Evolutionary conservation across 1,284 basidiomycete genomes (phyloP), one percentile per base, ranked within the genome.

Genomic region (Kalmanozyma brasiliensis): DNA sequence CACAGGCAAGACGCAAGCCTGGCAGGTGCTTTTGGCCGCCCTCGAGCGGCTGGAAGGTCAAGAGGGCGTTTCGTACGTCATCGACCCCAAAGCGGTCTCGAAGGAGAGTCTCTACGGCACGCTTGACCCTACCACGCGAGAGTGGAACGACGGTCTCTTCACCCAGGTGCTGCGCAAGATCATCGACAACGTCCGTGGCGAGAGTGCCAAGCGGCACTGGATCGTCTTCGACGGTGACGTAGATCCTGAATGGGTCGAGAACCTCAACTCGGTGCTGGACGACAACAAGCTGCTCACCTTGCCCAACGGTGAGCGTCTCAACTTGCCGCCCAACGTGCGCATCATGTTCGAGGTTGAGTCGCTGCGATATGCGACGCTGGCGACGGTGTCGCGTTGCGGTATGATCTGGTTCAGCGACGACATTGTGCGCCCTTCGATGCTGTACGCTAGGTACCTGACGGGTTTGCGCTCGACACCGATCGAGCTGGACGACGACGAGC

Each of bases 391-490:
- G 88, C 94, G 96, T 55, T 99, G 96, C 82, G 96, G 96, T 83
- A 99, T 99, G 96, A 95, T 99, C 77, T 99, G 96, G 96, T 99
- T 99, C 85, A 97, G 93, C 81, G 93, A 97, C 62, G 94, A 97
- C 67, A 90, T 95, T 44, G 89, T 99, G 29, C 89, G 92, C 66
- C 89, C 93, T 3, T 85, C 87, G 4, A 98, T 98, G 96, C 88
- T 97, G 29, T 97, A 91, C 83, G 87, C 87, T 43, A 88, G 97
- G 81, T 95, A 97, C 79, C 88, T 99, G 42, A 87, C 88, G 45
- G 89, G 89, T 0, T 86, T 98, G 30, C 87, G 89, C 0, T 86
- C 88, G 7, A 85, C 90, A 4, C 88, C 93, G n/a, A 84, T 98
- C 73, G 93, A 93, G 75, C 89, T 91, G 7, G 92, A 94, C 58